Conservation (phyloP, 73 alveolate species). For the Symbiodinium pilosum region DNA sequence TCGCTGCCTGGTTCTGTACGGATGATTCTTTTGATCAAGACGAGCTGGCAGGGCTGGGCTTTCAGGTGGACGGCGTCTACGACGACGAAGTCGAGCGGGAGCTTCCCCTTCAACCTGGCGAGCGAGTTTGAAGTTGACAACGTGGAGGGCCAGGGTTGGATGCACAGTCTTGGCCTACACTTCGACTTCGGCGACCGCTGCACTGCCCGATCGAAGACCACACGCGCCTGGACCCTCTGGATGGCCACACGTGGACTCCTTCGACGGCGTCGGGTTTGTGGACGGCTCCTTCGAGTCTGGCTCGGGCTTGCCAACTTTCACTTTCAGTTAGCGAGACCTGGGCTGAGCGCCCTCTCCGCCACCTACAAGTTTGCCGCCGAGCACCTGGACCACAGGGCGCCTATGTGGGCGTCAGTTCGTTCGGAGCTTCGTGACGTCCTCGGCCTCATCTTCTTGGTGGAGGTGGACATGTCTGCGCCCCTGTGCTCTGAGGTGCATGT, state of each 20-base stretch:
- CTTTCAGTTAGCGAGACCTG: neutral
- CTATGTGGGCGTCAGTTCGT: conserved; percentile 12
- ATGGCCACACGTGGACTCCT: neutral
- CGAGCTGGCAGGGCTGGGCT: neutral
- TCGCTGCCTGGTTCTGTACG: neutral
- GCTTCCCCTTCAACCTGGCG: neutral
- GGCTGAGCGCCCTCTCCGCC: neutral
- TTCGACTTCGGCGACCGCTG: neutral
- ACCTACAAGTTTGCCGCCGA: neutral
- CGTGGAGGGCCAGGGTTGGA: neutral
- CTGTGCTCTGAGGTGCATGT: neutral
- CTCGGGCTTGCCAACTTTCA: neutral
- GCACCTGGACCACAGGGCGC: neutral
- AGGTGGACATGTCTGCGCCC: neutral
- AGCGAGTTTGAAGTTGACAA: neutral
- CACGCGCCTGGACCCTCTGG: conserved; percentile 30
- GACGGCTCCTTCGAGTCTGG: neutral
- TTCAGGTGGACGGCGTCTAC: neutral
- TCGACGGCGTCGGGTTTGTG: neutral
- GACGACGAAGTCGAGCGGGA: neutral
- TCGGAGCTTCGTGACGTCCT: neutral
- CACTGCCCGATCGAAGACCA: neutral
- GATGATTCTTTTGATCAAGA: neutral
- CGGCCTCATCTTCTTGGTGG: neutral
- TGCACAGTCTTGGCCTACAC: neutral